Conservation (phyloP, 2,329 filamentous ascomycete genomes). For the Plenodomus tracheiphilus region DNA sequence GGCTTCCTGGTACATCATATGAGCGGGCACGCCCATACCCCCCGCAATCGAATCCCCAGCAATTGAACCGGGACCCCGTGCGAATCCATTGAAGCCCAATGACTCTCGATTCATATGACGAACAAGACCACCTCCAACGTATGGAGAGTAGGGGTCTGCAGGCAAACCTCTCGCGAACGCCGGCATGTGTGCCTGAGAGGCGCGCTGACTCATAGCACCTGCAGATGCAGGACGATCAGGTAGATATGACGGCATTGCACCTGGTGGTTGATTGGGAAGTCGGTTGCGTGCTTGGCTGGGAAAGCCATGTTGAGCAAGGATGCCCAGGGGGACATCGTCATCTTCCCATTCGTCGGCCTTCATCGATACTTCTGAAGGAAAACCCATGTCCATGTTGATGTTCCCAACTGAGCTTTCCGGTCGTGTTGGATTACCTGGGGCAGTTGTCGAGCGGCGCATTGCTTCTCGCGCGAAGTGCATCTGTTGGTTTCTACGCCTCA, state of each 20-base stretch:
- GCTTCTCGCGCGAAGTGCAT: constrained; percentile 39
- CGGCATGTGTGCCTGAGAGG: constrained; percentile 27
- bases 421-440: constrained; percentile 20
- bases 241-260: constrained; percentile 39
- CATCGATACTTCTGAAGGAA: constrained; percentile 41
- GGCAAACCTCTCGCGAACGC: constrained; percentile 43
- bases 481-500: constrained; percentile 38
- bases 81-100: constrained; percentile 42
- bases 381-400: constrained; percentile 27
- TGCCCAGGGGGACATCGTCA: constrained; percentile 45
- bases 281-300: constrained; percentile 32
- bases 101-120: constrained; percentile 40
- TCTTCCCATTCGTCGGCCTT: constrained; percentile 44
- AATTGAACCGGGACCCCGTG: constrained; percentile 36
- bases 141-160: constrained; percentile 36
- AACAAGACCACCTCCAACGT: constrained; percentile 42
- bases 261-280: constrained; percentile 32
- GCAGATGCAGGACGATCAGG: constrained; percentile 43
- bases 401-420: constrained; percentile 23
- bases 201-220: constrained; percentile 27
- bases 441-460: constrained; percentile 42
- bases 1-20: constrained; percentile 37
- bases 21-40: constrained; percentile 19
- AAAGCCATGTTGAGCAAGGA: constrained; percentile 43
- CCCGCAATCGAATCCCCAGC: constrained; percentile 35